Conservation (phyloP, 2,329 filamentous ascomycete genomes). For the Trichoderma sp. region DNA sequence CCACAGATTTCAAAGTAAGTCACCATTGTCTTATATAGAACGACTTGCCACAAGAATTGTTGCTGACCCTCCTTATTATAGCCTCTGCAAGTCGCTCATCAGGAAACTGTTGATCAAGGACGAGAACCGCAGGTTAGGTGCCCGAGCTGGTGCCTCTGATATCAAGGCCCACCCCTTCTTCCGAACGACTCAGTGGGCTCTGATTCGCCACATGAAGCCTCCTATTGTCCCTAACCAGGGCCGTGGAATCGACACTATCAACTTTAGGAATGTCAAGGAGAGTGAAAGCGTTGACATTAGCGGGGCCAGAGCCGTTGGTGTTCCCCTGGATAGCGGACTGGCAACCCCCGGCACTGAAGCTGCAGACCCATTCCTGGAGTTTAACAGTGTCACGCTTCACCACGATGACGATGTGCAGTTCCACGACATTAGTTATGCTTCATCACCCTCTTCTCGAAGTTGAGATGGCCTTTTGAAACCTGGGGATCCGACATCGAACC, state of each 20-base stretch:
- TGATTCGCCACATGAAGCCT: conserved; percentile 96
- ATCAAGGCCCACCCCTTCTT: conserved; percentile 98
- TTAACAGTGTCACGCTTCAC: conserved; percentile 96
- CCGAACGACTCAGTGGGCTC: conserved; percentile 90
- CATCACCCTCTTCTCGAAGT: conserved; percentile 2
- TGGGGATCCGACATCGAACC: background rate
- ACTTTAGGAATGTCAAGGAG: conserved; percentile 98
- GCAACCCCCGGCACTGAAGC: conserved; percentile 80
- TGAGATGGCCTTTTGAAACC: background rate
- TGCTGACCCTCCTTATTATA: conserved; percentile 37
- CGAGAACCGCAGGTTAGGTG: conserved; percentile 87
- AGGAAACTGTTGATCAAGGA: conserved; percentile 97
- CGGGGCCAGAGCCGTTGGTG: conserved; percentile 66
- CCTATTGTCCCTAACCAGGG: conserved; percentile 93
- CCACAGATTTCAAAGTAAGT: conserved; percentile 89
- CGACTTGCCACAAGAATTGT: background rate
- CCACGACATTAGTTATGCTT: conserved; percentile 25
- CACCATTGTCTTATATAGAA: background rate
- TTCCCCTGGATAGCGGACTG: conserved; percentile 81
- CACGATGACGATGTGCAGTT: conserved; percentile 82
- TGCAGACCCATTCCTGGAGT: conserved; percentile 93
- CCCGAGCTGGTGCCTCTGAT: conserved; percentile 91
- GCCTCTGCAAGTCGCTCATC: conserved; percentile 93
- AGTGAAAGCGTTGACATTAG: conserved; percentile 89
- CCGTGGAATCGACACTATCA: conserved; percentile 87